These are phyloP conservation scores for barley (Hordeum vulgare) DNA, from an alignment of 176 grass and related monocot genomes.

Conservation along the genomic window DNA sequence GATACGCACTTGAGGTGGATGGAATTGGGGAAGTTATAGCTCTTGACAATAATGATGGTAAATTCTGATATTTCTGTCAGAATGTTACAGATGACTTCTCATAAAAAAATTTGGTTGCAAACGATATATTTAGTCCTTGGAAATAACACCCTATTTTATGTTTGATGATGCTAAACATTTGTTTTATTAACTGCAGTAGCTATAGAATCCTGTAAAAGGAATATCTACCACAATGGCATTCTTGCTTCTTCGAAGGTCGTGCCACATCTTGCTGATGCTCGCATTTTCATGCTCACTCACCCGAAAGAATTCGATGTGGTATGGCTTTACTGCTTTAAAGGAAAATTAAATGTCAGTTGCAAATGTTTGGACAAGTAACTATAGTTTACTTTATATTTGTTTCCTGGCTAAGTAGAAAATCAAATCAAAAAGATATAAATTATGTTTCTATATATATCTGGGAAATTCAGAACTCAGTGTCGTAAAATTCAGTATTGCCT, in stretches of 20 bases:
- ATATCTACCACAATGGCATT: slow-evolving; percentile 48
- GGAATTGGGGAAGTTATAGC: slow-evolving; percentile 45
- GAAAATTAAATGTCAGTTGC: not conserved
- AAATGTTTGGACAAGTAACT: not conserved
- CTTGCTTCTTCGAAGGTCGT: slow-evolving; percentile 60
- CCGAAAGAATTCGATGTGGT: slow-evolving; percentile 95
- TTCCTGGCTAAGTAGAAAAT: not conserved
- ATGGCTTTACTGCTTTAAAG: slow-evolving; percentile 24
- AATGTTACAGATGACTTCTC: not conserved
- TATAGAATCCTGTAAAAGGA: slow-evolving; percentile 50
- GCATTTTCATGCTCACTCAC: slow-evolving; percentile 81
- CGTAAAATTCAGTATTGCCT: not conserved
- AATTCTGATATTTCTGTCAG: not conserved
- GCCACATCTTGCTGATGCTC: slow-evolving; percentile 75
- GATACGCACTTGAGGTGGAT: slow-evolving; percentile 55
- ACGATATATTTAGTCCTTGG: not conserved
- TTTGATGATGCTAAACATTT: not conserved
- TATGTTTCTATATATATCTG: not conserved
- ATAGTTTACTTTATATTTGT: not conserved
- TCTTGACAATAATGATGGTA: slow-evolving; percentile 45
- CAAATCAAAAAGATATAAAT: not conserved
- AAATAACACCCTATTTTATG: not conserved
- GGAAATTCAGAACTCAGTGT: not conserved
- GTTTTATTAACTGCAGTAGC: slow-evolving; percentile 26
- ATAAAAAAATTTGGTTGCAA: not conserved